Conservation (phyloP, 139 green algal species). For the Pedinophyceae sp. region DNA sequence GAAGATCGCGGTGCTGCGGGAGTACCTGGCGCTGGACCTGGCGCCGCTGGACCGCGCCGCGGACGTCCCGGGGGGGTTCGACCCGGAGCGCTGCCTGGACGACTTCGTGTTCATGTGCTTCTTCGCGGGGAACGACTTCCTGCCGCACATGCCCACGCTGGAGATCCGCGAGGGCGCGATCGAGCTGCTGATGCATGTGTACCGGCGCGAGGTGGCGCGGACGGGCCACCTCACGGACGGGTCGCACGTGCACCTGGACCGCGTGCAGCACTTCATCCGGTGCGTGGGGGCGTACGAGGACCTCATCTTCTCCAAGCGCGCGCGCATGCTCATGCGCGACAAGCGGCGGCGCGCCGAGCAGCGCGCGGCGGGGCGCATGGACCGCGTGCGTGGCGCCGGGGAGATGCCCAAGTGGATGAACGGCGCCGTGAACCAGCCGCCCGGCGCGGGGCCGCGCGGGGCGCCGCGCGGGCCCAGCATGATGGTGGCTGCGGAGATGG, state of each 20-base stretch:
- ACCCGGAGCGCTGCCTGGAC: conserved; percentile 61
- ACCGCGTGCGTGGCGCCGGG: neutral
- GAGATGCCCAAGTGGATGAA: conserved; percentile 3
- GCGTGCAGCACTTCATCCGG: conserved; percentile 82
- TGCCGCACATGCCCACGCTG: conserved; percentile 98
- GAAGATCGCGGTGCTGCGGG: conserved; percentile 55
- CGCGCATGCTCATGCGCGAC: conserved; percentile 44
- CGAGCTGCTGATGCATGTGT: conserved; percentile 85
- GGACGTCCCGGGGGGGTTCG: conserved; percentile 3
- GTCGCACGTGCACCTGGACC: conserved; percentile 45
- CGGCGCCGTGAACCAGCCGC: no score
- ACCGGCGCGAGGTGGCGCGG: conserved; percentile 18
- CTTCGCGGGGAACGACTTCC: conserved; percentile 97
- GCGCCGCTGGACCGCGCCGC: conserved; percentile 11
- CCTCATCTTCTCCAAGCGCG: conserved; percentile 84
- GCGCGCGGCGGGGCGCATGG: neutral
- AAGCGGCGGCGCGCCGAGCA: conserved; percentile 15
- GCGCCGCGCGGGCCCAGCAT: neutral
- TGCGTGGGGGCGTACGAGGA: conserved; percentile 70
- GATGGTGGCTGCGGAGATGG: neutral
- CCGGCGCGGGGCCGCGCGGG: conserved; percentile 11
- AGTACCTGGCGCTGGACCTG: conserved; percentile 83
- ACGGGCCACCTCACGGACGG: neutral
- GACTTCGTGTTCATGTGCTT: conserved; percentile 99
- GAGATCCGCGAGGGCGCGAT: conserved; percentile 93